These are phyloP conservation scores for Penicillium paneum DNA, from an alignment of 2,329 filamentous ascomycete genomes.

Conservation along the genomic window DNA sequence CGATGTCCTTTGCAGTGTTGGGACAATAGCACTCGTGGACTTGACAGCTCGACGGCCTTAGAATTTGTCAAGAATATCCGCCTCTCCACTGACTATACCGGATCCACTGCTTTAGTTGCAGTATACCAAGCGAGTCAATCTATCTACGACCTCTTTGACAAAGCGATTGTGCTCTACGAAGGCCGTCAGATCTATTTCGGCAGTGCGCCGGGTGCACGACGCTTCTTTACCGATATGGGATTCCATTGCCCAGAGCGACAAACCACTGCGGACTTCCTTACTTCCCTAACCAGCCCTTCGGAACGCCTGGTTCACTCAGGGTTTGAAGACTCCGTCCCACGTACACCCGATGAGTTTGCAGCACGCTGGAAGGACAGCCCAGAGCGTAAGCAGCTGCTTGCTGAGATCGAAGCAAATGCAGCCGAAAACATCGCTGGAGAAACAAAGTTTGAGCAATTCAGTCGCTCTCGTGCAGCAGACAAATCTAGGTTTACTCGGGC, in stretches of 20 bases:
- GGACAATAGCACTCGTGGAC: conserved; percentile 49
- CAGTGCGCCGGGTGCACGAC: conserved; percentile 55
- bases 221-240: conserved; percentile 66
- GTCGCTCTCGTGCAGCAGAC: conserved; percentile 38
- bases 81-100: conserved; percentile 47
- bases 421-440: conserved; percentile 35
- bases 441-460: conserved; percentile 36
- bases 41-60: conserved; percentile 54
- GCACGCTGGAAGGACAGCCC: conserved; percentile 52
- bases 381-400: conserved; percentile 42
- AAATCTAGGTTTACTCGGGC: conserved; percentile 49
- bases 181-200: conserved; percentile 75
- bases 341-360: conserved; percentile 67
- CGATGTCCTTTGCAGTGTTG: conserved; percentile 46
- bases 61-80: conserved; percentile 53
- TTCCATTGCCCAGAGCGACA: conserved; percentile 66
- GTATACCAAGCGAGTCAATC: conserved; percentile 51
- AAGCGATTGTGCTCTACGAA: conserved; percentile 67
- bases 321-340: conserved; percentile 60
- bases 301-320: conserved; percentile 57
- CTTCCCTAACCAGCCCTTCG: conserved; percentile 62
- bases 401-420: conserved; percentile 42
- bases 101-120: conserved; percentile 50
- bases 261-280: conserved; percentile 67
- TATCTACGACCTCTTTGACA: conserved; percentile 62